These are phyloP conservation scores for Cyclocybe cylindracea DNA, from an alignment of 768 basidiomycete species.

Conservation along the genomic window DNA sequence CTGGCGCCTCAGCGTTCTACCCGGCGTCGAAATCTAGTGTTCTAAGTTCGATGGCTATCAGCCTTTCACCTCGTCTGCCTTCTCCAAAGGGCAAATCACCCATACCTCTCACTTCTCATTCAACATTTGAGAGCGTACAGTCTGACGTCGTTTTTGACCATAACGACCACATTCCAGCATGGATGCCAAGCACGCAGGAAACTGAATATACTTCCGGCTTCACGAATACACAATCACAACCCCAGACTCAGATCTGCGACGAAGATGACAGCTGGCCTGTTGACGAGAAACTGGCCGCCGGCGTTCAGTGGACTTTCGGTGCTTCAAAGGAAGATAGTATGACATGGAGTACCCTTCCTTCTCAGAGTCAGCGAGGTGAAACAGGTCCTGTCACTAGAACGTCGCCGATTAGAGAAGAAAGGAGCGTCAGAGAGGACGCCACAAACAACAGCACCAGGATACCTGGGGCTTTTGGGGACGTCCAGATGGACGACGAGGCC, in stretches of 20 bases:
- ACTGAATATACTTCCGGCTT: constrained; percentile 45
- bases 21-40: constrained; percentile 20
- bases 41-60: constrained; percentile 47
- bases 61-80: constrained; percentile 34
- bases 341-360: constrained; percentile 75
- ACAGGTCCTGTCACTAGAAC: constrained; percentile 28
- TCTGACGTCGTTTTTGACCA: constrained; percentile 56
- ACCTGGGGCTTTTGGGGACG: constrained; percentile 32
- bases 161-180: constrained; percentile 44
- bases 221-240: constrained; percentile 35
- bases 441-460: constrained; percentile 8
- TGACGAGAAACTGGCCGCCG: constrained; percentile 60
- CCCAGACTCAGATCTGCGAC: constrained; percentile 36
- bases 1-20: constrained; percentile 14
- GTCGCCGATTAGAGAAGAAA: constrained; percentile 14
- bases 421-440: background rate
- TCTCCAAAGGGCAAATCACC: constrained; percentile 24
- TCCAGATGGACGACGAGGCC: constrained; percentile 36
- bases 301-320: constrained; percentile 64
- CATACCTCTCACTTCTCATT: constrained; percentile 47
- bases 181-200: constrained; percentile 65
- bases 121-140: constrained; percentile 51
- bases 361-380: constrained; percentile 53
- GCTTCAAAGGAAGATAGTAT: constrained; percentile 64
- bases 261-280: constrained; percentile 80